Base-by-base conservation (phyloP, 1,284 basidiomycete genomes). In the Sporisorium iseilematis-ciliati region DNA sequence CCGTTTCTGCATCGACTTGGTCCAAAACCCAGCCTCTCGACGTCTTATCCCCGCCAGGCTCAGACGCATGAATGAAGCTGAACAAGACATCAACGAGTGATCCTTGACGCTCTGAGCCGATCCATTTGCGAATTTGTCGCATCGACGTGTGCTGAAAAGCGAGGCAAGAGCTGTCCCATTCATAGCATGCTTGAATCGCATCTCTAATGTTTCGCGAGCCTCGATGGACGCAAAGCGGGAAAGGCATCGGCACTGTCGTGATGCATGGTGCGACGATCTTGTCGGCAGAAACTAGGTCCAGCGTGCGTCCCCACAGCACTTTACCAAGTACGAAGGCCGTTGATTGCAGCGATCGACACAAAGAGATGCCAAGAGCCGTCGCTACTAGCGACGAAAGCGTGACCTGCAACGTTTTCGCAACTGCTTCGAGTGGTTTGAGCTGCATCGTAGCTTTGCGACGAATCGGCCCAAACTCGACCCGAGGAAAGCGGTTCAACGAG, bases 31-130 rank as follows among this genome's bases (percentile, higher is more conserved):
- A 63, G 1, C 21, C 16, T 31, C 25, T 35, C 16, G n/a, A 33
- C 26, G 33, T 18, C 4, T 18, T 6, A n/a, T 23, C 25, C 3
- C 12, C 16, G 18, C 29, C 43, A 26, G 23, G 18, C 41, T 63
- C n/a, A n/a, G n/a, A n/a, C n/a, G n/a, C n/a, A n/a, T n/a, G 61
- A 18, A 52, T 12, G 16, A 63, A 63, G 49, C 61, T 63, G 61
- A 43, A 63, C 46, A 63, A 16, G 20, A 57, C 16, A 40, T 57
- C 61, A 8, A 57, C 48, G 14, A 57, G 6, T 6, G 54, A 63
- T 0, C 54, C 61, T 35, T 31, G 48, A 14, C 61, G 29, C 21
- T 62, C 59, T 18, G 46, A 40, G 11, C 59, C 59, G 26, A 55
- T 35, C 59, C 52, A 55, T 21, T 21, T 48, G 26, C 52, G 59